Evolutionary conservation across 306 rosid genomes (phyloP), one percentile per base, ranked within the genome.

Genomic region (Elaeagnus macrophylla): DNA sequence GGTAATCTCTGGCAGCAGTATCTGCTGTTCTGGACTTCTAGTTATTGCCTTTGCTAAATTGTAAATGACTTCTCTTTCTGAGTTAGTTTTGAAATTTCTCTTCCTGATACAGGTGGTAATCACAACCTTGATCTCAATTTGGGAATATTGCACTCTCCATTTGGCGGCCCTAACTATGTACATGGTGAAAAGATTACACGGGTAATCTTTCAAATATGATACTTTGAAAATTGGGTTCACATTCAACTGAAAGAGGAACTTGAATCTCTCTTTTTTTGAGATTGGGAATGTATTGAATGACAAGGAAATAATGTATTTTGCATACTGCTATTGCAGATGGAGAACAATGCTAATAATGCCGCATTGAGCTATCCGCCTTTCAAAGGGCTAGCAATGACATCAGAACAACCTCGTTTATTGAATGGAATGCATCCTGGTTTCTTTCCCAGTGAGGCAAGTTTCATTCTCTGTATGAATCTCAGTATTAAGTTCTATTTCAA

Each of bases 91-190:
- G 0, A 50, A 7, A 47, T 61, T 41, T 7, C 57, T 39, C 16
- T 12, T 36, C 46, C 55, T 48, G 36, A 49, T 72, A 17, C 81
- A 90, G 95, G 62, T 51, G 32, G 53, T 51, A 59, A 73, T 64
- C 88, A 66, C 39, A 74, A 46, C 73, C 84, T 90, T 66, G 95
- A 86, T 77, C 86, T 90, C 62, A 87, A 79, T 68, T 76, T 90
- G 79, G 95, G 83, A 16, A 76, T 90, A 45, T 81, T 88, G 45
- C 88, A 90, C 18, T 84, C 86, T 44, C 75, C 73, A 25, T 55
- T 48, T 59, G 52, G 48, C 37, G 67, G 81, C 68, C 74, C 74
- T 77, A 56, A 68, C 36, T 69, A 72, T 57, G 38, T 67, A 16
- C 75, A 79, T 16, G 20, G 74, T 55, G 58, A 68, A 64, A 78